Conservation (phyloP, 2,329 filamentous ascomycete genomes). For the Fusarium pseudograminearum region DNA sequence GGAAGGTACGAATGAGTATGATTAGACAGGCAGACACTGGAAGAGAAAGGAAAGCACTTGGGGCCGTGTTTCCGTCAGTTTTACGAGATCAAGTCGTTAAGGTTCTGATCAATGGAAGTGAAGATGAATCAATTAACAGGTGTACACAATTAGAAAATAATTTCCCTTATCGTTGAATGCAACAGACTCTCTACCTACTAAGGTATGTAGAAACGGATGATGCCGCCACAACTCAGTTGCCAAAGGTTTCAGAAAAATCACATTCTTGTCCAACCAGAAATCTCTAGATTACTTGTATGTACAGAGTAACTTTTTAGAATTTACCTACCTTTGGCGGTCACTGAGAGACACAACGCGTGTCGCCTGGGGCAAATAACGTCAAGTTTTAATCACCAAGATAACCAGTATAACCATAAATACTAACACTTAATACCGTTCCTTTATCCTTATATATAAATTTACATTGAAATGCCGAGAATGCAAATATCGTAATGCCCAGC, state of each 20-base stretch:
- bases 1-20: conserved; percentile 9
- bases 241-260: background rate
- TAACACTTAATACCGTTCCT: conserved; percentile 5
- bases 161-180: background rate
- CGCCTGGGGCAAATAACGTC: too few relatives aligned
- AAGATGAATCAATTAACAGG: background rate
- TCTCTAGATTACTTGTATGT: background rate
- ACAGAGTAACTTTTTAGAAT: too few relatives aligned
- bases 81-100: background rate
- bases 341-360: too few relatives aligned
- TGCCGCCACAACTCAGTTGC: background rate
- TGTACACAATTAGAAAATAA: background rate
- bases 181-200: background rate
- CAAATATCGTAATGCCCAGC: conserved; percentile 9
- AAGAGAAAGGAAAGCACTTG: background rate
- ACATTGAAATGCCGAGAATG: conserved; percentile 14
- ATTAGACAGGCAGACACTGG: background rate
- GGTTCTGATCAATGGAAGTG: background rate
- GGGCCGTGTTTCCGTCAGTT: conserved; percentile 1
- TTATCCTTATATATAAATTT: background rate
- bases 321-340: background rate
- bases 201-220: background rate
- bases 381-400: background rate
- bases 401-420: conserved; percentile 17
- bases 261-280: background rate